A percentile compares a stretch with the other conserved stretches of the same genome.
These are phyloP conservation scores for Daucus carota DNA, from an alignment of 129 eudicot species.

Conservation along the genomic window DNA sequence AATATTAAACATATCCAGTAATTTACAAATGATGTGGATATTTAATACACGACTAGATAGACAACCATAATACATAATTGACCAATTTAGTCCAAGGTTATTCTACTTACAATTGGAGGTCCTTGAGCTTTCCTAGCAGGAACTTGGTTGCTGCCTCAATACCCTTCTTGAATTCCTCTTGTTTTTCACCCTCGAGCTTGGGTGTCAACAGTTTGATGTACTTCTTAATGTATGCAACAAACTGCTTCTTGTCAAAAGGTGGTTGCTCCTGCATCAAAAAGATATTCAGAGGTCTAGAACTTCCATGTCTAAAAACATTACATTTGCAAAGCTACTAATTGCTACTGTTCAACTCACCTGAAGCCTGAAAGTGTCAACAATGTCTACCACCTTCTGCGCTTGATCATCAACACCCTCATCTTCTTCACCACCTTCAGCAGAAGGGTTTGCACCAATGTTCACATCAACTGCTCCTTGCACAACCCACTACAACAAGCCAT, in stretches of 20 bases:
- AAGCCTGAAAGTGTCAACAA: constrained; percentile 62
- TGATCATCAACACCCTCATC: constrained; percentile 65
- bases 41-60: no score
- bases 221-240: constrained; percentile 43
- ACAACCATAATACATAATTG: background rate
- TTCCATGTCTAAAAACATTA: background rate
- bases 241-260: constrained; percentile 51
- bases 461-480: constrained; percentile 51
- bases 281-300: background rate
- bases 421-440: constrained; percentile 57
- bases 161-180: constrained; percentile 41
- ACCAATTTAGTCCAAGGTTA: background rate
- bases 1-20: background rate
- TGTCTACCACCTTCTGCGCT: constrained; percentile 51
- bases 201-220: constrained; percentile 49
- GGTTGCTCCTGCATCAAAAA: constrained; percentile 47
- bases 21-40: background rate
- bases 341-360: constrained; percentile 26
- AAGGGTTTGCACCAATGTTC: constrained; percentile 65
- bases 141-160: constrained; percentile 46
- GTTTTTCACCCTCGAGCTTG: constrained; percentile 37
- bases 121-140: constrained; percentile 38
- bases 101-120: constrained; percentile 50
- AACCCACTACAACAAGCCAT: constrained; percentile 38
- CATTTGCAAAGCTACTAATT: background rate